Percentiles rank a stretch among this genome's conserved stretches.
Evolutionary conservation across 768 basidiomycete species (phyloP).

Genomic region (Phaeolepiota aurea): DNA sequence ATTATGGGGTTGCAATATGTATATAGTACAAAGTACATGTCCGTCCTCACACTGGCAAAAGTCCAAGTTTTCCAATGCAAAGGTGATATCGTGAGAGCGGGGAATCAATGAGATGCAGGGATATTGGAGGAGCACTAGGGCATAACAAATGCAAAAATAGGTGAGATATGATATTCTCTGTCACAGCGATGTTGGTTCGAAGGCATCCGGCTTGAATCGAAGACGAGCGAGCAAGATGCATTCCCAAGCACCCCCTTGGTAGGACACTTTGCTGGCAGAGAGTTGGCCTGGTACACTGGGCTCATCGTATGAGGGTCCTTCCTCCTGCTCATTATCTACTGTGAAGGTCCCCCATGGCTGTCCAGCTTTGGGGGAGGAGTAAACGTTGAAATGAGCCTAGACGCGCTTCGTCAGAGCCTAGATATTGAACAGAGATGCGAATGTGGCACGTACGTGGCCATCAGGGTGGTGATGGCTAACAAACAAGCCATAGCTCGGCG

Average conservation of each 20-base stretch:
- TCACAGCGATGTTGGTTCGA: constrained; percentile 40
- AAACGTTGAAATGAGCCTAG: constrained; percentile 67
- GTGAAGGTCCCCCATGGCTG: constrained; percentile 73
- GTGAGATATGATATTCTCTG: no score
- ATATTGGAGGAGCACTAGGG: no score
- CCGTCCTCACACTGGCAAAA: no score
- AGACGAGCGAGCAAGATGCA: constrained; percentile 57
- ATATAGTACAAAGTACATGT: no score
- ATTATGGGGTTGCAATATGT: no score
- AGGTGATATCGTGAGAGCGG: no score
- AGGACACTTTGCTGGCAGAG: constrained; percentile 49
- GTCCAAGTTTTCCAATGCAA: no score
- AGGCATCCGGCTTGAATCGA: constrained; percentile 54
- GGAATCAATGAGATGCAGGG: no score
- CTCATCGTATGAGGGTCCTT: constrained; percentile 43
- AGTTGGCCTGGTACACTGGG: constrained; percentile 20
- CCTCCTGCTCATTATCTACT: constrained; percentile 36
- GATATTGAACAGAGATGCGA: constrained; percentile 1
- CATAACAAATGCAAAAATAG: no score
- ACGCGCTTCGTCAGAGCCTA: not conserved
- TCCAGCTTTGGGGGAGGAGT: constrained; percentile 37
- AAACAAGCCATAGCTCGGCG: constrained; percentile 50
- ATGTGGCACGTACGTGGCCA: constrained; percentile 21
- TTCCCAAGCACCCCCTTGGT: constrained; percentile 35
- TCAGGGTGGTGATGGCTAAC: constrained; percentile 36